phyloP scores from a whole-genome alignment of 192 early-diverging fungal species.

The Podila horticola region DNA sequence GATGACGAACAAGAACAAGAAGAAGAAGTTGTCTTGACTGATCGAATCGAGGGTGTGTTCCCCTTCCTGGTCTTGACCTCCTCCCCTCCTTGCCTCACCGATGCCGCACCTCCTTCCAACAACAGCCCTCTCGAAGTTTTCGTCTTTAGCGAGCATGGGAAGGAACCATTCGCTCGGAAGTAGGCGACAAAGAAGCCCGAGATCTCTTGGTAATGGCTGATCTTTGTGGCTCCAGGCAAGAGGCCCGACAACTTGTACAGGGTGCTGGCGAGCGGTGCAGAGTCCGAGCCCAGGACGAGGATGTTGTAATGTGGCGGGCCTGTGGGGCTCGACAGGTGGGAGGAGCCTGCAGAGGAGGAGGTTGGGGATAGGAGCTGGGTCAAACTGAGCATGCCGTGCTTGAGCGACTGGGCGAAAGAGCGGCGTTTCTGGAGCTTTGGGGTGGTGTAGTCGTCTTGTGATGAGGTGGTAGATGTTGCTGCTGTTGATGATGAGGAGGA shows the following conservation, averaged over 20 bases:
- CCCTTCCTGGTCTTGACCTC: slow-evolving; percentile 17
- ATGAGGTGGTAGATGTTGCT: background rate
- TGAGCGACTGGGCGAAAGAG: slow-evolving; percentile 43
- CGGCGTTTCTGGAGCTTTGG: slow-evolving; percentile 38
- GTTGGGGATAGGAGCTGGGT: slow-evolving; percentile 26
- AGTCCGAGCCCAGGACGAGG: slow-evolving; percentile 43
- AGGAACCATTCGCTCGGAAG: slow-evolving; percentile 28
- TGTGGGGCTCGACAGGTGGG: background rate
- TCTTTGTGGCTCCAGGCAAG: slow-evolving; percentile 26
- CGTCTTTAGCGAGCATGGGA: slow-evolving; percentile 13
- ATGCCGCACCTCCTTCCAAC: background rate
- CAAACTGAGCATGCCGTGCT: slow-evolving; percentile 23
- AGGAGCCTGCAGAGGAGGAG: background rate
- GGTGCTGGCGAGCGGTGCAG: slow-evolving; percentile 41
- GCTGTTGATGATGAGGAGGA: slow-evolving; percentile 5
- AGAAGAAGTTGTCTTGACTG: background rate
- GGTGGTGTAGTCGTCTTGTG: background rate
- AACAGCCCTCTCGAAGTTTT: background rate
- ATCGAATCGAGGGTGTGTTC: background rate
- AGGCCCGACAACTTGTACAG: slow-evolving; percentile 51
- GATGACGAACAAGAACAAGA: background rate
- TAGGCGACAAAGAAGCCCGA: slow-evolving; percentile 51
- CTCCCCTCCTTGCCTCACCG: background rate
- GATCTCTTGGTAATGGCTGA: slow-evolving; percentile 50
- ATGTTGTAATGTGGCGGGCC: slow-evolving; percentile 41